Conservation (phyloP, 2,329 filamentous ascomycete species). For the Macrophomina pseudophaseolina region DNA sequence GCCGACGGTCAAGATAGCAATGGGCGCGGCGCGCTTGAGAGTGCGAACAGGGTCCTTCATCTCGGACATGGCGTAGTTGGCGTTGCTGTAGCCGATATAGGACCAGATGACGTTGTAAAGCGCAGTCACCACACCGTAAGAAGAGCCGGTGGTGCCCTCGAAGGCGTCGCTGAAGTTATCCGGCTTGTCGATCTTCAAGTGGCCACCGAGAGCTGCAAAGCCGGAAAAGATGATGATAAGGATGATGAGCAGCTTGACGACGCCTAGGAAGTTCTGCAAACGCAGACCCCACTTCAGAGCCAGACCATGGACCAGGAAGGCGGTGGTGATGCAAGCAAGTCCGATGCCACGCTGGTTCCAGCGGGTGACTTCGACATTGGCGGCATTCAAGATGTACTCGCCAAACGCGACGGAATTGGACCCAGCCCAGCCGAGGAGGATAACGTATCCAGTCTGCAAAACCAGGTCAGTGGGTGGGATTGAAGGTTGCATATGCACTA, state of each 20-base stretch:
- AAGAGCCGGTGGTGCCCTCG: conserved; percentile 67
- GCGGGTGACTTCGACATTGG: conserved; percentile 64
- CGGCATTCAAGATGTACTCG: conserved; percentile 71
- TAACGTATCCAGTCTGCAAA: conserved; percentile 57
- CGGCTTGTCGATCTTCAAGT: conserved; percentile 64
- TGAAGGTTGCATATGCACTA: background rate
- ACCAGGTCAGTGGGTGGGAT: conserved; percentile 33
- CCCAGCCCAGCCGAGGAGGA: conserved; percentile 67
- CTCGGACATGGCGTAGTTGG: conserved; percentile 70
- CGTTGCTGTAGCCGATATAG: conserved; percentile 71
- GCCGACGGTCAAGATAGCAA: conserved; percentile 63
- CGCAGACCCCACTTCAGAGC: conserved; percentile 70
- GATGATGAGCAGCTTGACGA: conserved; percentile 70
- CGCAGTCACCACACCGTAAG: conserved; percentile 71
- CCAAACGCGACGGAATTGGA: conserved; percentile 73
- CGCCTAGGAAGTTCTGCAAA: conserved; percentile 68
- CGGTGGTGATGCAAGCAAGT: conserved; percentile 68
- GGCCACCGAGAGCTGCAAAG: conserved; percentile 65
- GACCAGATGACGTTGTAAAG: conserved; percentile 75
- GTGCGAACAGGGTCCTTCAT: conserved; percentile 69
- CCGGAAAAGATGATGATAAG: conserved; percentile 69
- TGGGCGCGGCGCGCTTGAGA: conserved; percentile 67
- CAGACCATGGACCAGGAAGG: conserved; percentile 69
- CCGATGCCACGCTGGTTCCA: conserved; percentile 73
- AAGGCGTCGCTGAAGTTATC: conserved; percentile 69